Conservation (phyloP, 1,139 yeast genomes). For the Blastobotrys elegans region DNA sequence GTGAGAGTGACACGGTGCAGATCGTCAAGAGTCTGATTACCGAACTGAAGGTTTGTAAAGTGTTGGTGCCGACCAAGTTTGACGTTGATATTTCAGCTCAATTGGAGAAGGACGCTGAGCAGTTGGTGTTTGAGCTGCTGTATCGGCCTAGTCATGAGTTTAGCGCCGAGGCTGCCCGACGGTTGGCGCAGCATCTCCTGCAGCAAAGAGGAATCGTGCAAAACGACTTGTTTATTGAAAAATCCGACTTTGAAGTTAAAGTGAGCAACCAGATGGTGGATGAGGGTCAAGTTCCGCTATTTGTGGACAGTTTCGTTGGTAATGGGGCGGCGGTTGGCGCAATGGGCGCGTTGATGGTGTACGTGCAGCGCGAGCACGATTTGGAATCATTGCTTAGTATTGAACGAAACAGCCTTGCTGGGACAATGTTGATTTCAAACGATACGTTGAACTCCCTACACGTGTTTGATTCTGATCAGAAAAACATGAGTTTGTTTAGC, state of each 20-base stretch:
- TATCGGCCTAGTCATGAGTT: conserved; percentile 5
- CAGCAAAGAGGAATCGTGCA: neutral
- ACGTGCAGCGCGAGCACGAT: neutral
- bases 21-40: neutral
- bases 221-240: neutral
- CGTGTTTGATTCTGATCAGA: conserved; percentile 1
- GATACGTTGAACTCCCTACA: neutral
- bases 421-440: neutral
- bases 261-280: conserved; percentile 3
- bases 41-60: neutral
- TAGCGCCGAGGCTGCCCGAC: neutral
- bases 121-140: neutral
- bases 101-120: conserved; percentile 5
- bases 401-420: neutral
- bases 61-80: neutral
- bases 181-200: neutral
- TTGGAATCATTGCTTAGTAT: neutral
- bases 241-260: neutral
- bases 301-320: neutral
- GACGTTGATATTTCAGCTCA: neutral
- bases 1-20: neutral
- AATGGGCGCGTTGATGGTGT: conserved; percentile 4
- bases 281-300: neutral
- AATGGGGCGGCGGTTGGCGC: neutral
- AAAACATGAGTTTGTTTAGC: neutral